Percentiles rank a stretch among this genome's conserved stretches.
phyloP scores from a whole-genome alignment of 2,329 filamentous ascomycete genomes.

The Periglandula ipomoeae region DNA sequence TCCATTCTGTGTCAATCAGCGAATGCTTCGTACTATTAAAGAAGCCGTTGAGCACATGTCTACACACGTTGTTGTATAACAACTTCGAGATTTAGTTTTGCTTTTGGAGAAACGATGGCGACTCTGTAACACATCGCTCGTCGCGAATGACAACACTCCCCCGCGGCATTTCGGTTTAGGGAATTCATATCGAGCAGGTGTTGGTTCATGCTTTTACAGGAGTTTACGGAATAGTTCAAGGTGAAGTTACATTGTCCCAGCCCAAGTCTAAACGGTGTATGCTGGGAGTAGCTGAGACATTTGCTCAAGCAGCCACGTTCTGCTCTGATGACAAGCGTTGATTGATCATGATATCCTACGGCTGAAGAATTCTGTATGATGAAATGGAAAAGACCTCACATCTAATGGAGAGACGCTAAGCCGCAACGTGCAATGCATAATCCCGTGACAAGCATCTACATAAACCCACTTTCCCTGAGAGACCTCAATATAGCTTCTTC shows the following conservation, averaged over 20 bases:
- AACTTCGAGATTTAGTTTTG: neutral
- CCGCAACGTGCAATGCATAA: neutral
- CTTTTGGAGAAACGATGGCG: neutral
- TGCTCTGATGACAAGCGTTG: too few relatives aligned
- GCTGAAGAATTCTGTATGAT: neutral
- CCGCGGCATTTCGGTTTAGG: neutral
- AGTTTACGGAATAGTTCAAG: neutral
- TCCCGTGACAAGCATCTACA: constrained; percentile 11
- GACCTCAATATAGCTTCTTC: constrained; percentile 33
- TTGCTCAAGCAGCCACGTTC: too few relatives aligned
- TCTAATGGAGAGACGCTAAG: neutral
- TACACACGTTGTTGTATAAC: constrained; percentile 48
- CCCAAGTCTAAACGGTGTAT: too few relatives aligned
- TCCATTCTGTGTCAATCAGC: constrained; percentile 52
- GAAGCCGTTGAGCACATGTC: constrained; percentile 55
- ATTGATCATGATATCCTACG: neutral
- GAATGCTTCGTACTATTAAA: constrained; percentile 51
- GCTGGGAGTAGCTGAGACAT: too few relatives aligned
- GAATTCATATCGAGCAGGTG: neutral
- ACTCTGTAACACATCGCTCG: too few relatives aligned
- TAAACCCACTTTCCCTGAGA: constrained; percentile 33
- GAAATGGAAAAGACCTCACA: neutral
- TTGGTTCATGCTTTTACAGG: neutral
- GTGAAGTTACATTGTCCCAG: too few relatives aligned
- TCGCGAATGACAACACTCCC: too few relatives aligned